Evolutionary conservation across 441 rosid genomes (phyloP).

Genomic region (Biscutella laevigata): DNA sequence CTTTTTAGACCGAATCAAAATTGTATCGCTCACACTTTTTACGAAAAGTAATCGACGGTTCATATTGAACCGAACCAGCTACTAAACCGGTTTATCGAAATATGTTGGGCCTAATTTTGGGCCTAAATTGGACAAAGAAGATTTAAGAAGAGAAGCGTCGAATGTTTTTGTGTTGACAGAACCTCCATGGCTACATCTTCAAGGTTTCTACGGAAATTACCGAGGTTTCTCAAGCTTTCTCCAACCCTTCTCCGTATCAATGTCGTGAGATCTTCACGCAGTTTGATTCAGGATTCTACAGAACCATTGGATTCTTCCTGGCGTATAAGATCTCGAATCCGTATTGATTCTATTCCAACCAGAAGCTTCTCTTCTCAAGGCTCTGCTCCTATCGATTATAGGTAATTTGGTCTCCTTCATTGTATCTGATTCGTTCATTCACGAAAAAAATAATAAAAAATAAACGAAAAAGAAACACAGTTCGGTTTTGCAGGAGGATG

Average conservation of each 20-base stretch:
- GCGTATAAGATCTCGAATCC: neutral
- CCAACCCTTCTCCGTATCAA: conserved; percentile 2
- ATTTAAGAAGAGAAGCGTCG: neutral
- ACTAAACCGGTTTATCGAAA: neutral
- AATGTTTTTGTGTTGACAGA: neutral
- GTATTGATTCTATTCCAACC: conserved; percentile 7
- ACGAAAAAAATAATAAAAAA: neutral
- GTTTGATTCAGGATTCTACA: conserved; percentile 13
- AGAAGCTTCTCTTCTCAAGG: conserved; percentile 51
- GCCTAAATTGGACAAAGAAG: neutral
- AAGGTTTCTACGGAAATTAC: conserved; percentile 35
- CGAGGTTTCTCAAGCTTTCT: conserved; percentile 28
- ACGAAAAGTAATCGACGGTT: conserved; percentile 17
- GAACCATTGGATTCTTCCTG: neutral
- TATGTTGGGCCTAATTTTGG: conserved; percentile 16
- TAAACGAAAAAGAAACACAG: no score
- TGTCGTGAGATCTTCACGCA: neutral
- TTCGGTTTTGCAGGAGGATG: conserved; percentile 70
- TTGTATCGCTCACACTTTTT: conserved; percentile 17
- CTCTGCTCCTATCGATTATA: conserved; percentile 52
- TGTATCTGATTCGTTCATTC: neutral
- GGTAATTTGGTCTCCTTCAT: conserved; percentile 24
- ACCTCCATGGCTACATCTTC: conserved; percentile 41
- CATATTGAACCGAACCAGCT: conserved; percentile 9
- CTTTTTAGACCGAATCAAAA: conserved; percentile 22